Percentiles rank a stretch among this genome's conserved stretches.
Conservation (phyloP, 805 yeast genomes). For the Yamadazyma olivae region DNA sequence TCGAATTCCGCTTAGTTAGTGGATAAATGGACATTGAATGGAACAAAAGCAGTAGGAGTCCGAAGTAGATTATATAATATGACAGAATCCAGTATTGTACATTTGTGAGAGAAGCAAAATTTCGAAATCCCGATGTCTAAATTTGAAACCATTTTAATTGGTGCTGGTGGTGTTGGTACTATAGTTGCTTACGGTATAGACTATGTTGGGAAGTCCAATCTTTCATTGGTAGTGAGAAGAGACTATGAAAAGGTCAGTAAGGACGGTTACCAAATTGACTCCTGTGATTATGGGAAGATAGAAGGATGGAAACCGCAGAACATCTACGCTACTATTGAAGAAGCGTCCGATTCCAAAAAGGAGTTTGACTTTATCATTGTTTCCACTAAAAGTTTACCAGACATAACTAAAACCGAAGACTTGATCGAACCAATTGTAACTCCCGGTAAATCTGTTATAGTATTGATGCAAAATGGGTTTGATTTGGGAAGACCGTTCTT, state of each 20-base stretch:
- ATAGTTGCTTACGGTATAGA: slow-evolving; percentile 27
- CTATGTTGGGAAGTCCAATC: slow-evolving; percentile 20
- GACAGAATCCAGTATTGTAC: no score
- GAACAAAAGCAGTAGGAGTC: no score
- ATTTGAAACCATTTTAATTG: slow-evolving; percentile 19
- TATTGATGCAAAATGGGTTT: slow-evolving; percentile 25
- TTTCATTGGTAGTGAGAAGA: slow-evolving; percentile 31
- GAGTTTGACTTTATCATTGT: slow-evolving; percentile 32
- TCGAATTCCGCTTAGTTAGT: no score
- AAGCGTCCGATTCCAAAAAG: slow-evolving; percentile 17
- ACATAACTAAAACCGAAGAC: slow-evolving; percentile 11
- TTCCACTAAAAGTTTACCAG: slow-evolving; percentile 32
- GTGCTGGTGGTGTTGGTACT: slow-evolving; percentile 37
- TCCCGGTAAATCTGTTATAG: slow-evolving; percentile 16
- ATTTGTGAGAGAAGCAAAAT: no score
- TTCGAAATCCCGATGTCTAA: no score
- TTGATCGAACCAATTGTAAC: slow-evolving; percentile 15
- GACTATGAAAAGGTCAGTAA: slow-evolving; percentile 24
- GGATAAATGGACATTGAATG: no score
- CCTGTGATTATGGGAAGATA: slow-evolving; percentile 26
- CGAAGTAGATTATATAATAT: no score
- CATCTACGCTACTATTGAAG: slow-evolving; percentile 23
- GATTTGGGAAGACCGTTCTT: slow-evolving; percentile 12
- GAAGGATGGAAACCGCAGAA: slow-evolving; percentile 19
- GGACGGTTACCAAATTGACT: slow-evolving; percentile 29